Evolutionary conservation across 208 protist species (phyloP), one percentile per base, ranked within the genome.

Genomic region (Wallacemonas rigidus): DNA sequence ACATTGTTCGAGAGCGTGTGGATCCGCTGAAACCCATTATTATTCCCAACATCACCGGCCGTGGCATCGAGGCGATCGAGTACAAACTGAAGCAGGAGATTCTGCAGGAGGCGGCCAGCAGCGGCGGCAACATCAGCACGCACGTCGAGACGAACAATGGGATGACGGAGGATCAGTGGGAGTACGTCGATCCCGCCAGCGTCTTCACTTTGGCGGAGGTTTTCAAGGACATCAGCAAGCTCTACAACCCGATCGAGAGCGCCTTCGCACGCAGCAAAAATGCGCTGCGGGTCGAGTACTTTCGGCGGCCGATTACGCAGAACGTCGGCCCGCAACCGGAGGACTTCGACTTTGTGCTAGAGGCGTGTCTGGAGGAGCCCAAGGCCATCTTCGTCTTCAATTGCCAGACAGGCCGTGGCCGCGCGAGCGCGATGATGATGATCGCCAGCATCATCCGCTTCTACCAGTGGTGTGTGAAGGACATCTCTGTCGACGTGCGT

Each of bases 401-500:
- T 80, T 96, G 91, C 69, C 91, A 96, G 73, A 87, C 87, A 38
- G 91, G 91, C 47, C 85, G 91, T 51, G 91, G 91, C 26, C 86
- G 86, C 48, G 92, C 89, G 7, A 88, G 83, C 71, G 82, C 87
- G 26, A 93, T 96, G 89, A 94, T 96, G 87, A 76, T 87, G 68
- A 90, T 94, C 50, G 87, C 89, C 40, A 92, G 81, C 80, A 94
- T 96, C 71, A 89, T 96, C 9, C 91, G 91, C 62, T 96, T 96
- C 69, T 96, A 96, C 69, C 91, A 94, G 76, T 45, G 87, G 35
- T 94, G 86, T 72, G 76, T 79, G 39, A 87, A 90, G 68, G 91
- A 96, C 67, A 85, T 89, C 35, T 69, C 80, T 26, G 76, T 80
- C 2, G 89, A 96, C 82, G 72, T 89, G 45, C 80, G 81, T 12